Base-by-base conservation (phyloP, 2,329 filamentous ascomycete genomes). In the Trichophyton mentagrophytes region DNA sequence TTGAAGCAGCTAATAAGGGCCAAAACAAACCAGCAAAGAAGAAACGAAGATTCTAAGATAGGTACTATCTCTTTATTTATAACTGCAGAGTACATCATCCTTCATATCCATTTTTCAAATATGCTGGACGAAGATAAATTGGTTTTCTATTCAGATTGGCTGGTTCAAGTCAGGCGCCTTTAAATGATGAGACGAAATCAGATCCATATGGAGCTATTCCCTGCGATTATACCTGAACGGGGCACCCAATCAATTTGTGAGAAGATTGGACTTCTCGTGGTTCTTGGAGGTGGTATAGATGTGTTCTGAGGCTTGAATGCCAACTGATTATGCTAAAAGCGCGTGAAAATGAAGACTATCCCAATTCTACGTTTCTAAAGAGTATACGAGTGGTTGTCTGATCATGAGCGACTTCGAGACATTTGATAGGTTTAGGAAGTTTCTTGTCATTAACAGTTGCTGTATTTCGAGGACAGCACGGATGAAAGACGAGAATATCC, bases 11-110 rank as follows among this genome's bases (percentile, higher is more conserved):
- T 66, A 76, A 77, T 30, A 80, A 80, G 64, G 78, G 74, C 59
- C 42, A 25, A 38, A 61, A 47, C 15, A 55, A 56, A n/a, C 76
- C 77, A 8, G 73, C 69, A 17, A 84, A 80, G 74, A 85, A 84
- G 74, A 83, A 80, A 68, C 70, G 81, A 61, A 81, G 73, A 62
- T 83, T 83, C 64, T 83, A 68, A 73, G 13, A 17, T 25, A 15
- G 40, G 40, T 44, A 7, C 6, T n/a, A 15, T n/a, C 40, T 17
- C 15, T 44, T 44, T 44, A 17, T n/a, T 13, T 44, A 7, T 44
- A n/a, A 7, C 4, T 17, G 9, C 33, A 38, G 33, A 13, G 1
- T 38, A 38, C 1, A 11, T 13, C 1, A 13, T 38, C 11, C 11
- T 38, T 38, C 33, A 13, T 38, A 3, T 38, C 33, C 8, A 3